Evolutionary conservation across 2,329 filamentous ascomycete genomes (phyloP), one percentile per base, ranked within the genome.

Genomic region (Fusarium buxicola): DNA sequence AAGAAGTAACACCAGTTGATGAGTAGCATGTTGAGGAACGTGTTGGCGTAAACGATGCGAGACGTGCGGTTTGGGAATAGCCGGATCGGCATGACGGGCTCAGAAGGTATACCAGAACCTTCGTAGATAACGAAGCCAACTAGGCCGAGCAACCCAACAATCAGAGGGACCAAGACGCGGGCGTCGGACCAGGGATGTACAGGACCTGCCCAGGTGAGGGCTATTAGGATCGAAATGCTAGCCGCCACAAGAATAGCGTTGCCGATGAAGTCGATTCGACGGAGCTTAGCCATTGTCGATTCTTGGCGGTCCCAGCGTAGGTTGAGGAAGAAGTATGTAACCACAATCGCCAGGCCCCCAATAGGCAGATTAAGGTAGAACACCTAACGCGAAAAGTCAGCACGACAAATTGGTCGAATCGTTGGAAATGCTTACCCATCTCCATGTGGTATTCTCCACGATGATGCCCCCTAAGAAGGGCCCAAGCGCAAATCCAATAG

Each of bases 331-430:
- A 78, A 18, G 31, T 75, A 55, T 5, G 75, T 59, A 13, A 75
- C 55, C 3, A 71, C 16, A 5, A 80, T 66, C 2, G 72, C 62
- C 11, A 72, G 27, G 31, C 74, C 76, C 36, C 76, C 72, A 38
- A 79, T 69, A 18, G 78, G 80, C 4, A 81, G 64, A 55, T 80
- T 80, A 15, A 82, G 65, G 49, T 77, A 81, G 49, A 85, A 84
- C 11, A 79, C 68, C 75, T 70, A 13, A 3, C 8, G 25, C 7
- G 4, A 24, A 10, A 21, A 36, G 41, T 59, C 2, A 60, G 45
- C 9, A 3, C 1, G 15, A 21, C 2, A 16, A 15, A 2, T 9
- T 31, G 1, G 3, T 12, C 30, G 4, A 16, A 2, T 12, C 3
- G 4, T 5, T 2, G 10, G 10, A 11, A 15, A 1, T 8, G 28